A percentile compares a stretch with the other conserved stretches of the same genome.
These are phyloP conservation scores for Ascochyta koolunga DNA, from an alignment of 2,329 filamentous ascomycete genomes.

Conservation along the genomic window DNA sequence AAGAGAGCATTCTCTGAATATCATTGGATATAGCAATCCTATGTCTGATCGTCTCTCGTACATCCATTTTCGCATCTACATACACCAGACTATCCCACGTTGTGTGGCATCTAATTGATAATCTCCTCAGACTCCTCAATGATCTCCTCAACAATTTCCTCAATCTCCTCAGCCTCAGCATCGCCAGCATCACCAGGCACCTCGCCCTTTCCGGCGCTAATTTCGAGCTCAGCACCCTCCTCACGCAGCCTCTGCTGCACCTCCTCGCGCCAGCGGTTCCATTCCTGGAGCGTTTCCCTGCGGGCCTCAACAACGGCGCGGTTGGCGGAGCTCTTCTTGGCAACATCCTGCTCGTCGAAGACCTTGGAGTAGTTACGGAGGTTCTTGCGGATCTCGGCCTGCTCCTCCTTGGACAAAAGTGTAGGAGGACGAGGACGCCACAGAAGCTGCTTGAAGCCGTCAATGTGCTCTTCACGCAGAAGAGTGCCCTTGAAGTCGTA, in stretches of 20 bases:
- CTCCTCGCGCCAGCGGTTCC: slow-evolving; percentile 80
- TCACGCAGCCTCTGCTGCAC: slow-evolving; percentile 68
- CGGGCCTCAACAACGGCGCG: slow-evolving; percentile 90
- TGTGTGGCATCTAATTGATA: slow-evolving; percentile 32
- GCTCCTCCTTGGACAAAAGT: slow-evolving; percentile 94
- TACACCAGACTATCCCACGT: background rate
- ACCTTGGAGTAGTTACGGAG: slow-evolving; percentile 92
- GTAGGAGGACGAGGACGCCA: slow-evolving; percentile 92
- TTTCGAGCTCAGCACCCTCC: slow-evolving; percentile 63
- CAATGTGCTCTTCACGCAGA: slow-evolving; percentile 87
- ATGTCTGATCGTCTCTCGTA: slow-evolving; percentile 1
- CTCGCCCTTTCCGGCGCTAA: slow-evolving; percentile 59
- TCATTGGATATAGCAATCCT: background rate
- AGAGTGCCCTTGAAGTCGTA: slow-evolving; percentile 95
- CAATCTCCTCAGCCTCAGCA: slow-evolving; percentile 60
- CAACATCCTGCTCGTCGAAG: slow-evolving; percentile 94
- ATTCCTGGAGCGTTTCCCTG: slow-evolving; percentile 82
- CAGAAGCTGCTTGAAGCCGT: slow-evolving; percentile 97
- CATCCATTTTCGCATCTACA: slow-evolving; percentile 8
- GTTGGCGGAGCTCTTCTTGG: slow-evolving; percentile 92
- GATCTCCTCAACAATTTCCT: slow-evolving; percentile 89
- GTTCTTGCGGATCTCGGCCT: slow-evolving; percentile 98
- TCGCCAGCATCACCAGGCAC: slow-evolving; percentile 54
- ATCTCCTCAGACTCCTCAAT: slow-evolving; percentile 88
- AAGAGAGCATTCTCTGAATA: too few relatives aligned